phyloP scores from a whole-genome alignment of 2,329 filamentous ascomycete species.

The Fusarium sulawesiense region DNA sequence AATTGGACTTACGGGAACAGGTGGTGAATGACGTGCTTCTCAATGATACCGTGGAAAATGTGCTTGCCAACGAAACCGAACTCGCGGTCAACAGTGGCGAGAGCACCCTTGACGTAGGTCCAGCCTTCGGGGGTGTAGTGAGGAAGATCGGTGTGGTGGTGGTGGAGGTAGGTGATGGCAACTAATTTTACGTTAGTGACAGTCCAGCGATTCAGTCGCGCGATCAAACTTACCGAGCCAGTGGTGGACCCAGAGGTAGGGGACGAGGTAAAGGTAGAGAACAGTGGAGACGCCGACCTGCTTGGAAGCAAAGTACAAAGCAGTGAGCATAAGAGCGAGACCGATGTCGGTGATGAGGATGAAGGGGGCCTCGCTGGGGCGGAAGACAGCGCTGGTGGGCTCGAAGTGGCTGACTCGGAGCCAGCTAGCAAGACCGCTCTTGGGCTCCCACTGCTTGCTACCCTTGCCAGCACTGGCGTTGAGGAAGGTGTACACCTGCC shows the following conservation, averaged over 20 bases:
- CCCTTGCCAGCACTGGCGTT: constrained; percentile 64
- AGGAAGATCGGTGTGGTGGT: constrained; percentile 67
- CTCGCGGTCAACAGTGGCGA: constrained; percentile 71
- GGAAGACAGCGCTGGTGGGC: constrained; percentile 70
- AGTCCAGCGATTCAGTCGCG: background rate
- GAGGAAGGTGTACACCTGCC: constrained; percentile 72
- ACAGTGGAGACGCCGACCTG: constrained; percentile 68
- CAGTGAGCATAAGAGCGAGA: constrained; percentile 61
- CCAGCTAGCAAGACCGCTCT: constrained; percentile 49
- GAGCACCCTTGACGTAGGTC: constrained; percentile 71
- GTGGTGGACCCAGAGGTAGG: constrained; percentile 77
- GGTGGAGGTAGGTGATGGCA: constrained; percentile 80
- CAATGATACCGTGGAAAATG: constrained; percentile 71
- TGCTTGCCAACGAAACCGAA: constrained; percentile 71
- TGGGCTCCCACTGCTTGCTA: constrained; percentile 59
- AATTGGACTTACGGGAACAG: constrained; percentile 56
- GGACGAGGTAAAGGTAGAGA: constrained; percentile 69
- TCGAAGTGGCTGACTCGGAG: constrained; percentile 68
- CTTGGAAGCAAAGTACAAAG: constrained; percentile 64
- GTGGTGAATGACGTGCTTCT: constrained; percentile 72
- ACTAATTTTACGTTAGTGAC: constrained; percentile 55
- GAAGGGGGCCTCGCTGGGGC: constrained; percentile 64
- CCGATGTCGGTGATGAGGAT: constrained; percentile 71
- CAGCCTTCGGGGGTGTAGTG: constrained; percentile 62
- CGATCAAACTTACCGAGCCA: constrained; percentile 66